Evolutionary conservation across 23 red algal genomes (phyloP).

Genomic region (Agarophyton chilense): DNA sequence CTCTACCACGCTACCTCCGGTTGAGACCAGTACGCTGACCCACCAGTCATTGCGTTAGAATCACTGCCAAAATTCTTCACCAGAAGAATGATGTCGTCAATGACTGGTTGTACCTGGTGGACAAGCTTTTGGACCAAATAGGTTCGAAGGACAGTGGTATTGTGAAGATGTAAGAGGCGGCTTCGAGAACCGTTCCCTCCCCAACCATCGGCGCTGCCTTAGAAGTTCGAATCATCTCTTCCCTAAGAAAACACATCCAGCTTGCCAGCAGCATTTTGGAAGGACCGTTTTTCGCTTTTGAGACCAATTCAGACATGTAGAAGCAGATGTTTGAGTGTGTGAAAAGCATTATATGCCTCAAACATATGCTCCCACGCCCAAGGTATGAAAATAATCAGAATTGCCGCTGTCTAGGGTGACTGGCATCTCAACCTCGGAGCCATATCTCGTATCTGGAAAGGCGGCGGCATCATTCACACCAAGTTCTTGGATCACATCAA

Average conservation of each 20-base stretch:
- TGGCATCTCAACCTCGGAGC: slow-evolving; percentile 91
- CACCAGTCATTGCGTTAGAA: too few relatives aligned
- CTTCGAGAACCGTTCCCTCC: slow-evolving; percentile 67
- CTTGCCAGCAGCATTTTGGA: slow-evolving; percentile 35
- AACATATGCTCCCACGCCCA: slow-evolving; percentile 99
- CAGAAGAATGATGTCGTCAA: slow-evolving; percentile 64
- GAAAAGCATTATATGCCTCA: slow-evolving; percentile 84
- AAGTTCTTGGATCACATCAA: slow-evolving; percentile 95
- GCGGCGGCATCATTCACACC: slow-evolving; percentile 98
- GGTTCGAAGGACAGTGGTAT: slow-evolving; percentile 97
- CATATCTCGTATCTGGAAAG: slow-evolving; percentile 98
- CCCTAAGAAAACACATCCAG: slow-evolving; percentile 76
- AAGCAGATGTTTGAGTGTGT: slow-evolving; percentile 63
- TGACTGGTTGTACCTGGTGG: slow-evolving; percentile 74
- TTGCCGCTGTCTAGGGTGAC: slow-evolving; percentile 67
- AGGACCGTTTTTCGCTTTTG: slow-evolving; percentile 20
- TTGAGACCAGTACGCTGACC: too few relatives aligned
- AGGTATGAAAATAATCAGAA: slow-evolving; percentile 92
- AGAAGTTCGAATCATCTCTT: slow-evolving; percentile 92
- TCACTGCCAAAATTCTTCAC: slow-evolving; percentile 87
- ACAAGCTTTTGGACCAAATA: slow-evolving; percentile 82
- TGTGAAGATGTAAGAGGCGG: slow-evolving; percentile 96
- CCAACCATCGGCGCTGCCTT: slow-evolving; percentile 93
- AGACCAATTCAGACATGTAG: slow-evolving; percentile 1
- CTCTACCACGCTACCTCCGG: too few relatives aligned